A percentile compares a stretch with the other conserved stretches of the same genome.
These are phyloP conservation scores for Vitis hybrid DNA, from an alignment of 177 flowering plant genomes.

Conservation along the genomic window DNA sequence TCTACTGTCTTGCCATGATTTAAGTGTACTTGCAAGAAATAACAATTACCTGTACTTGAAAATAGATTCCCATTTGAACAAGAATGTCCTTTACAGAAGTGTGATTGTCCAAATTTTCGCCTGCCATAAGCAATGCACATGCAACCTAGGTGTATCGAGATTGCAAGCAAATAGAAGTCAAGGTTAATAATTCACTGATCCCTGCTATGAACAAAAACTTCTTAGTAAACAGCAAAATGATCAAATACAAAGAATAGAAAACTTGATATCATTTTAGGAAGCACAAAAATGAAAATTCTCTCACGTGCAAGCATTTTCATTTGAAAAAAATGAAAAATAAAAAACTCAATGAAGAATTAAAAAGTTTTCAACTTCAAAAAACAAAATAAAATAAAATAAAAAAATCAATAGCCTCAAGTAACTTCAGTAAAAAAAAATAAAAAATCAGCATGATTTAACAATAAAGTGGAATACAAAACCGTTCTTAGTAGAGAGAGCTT, in stretches of 20 bases:
- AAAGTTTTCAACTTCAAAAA: too few species aligned
- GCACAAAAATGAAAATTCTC: too few species aligned
- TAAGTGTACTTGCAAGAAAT: not conserved
- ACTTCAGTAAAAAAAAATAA: too few species aligned
- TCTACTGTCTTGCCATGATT: not conserved
- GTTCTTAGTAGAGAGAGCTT: too few species aligned
- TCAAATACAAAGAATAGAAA: not conserved
- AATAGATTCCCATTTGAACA: slow-evolving; percentile 59
- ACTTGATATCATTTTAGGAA: not conserved
- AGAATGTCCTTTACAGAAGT: slow-evolving; percentile 69
- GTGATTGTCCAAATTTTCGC: slow-evolving; percentile 79
- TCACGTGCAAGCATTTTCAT: too few species aligned
- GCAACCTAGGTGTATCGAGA: slow-evolving; percentile 59
- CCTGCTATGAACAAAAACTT: not conserved
- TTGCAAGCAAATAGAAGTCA: not conserved
- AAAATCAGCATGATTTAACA: too few species aligned
- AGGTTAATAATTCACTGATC: not conserved
- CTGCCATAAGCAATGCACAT: slow-evolving; percentile 84
- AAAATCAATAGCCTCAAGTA: too few species aligned
- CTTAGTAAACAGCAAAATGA: not conserved
- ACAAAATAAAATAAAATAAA: too few species aligned
- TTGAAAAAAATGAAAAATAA: too few species aligned
- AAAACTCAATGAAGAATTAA: too few species aligned
- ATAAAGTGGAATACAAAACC: too few species aligned
- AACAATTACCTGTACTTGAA: slow-evolving; percentile 29